Conservation (phyloP, 2,329 filamentous ascomycete genomes). For the Sclerotinia minor region DNA sequence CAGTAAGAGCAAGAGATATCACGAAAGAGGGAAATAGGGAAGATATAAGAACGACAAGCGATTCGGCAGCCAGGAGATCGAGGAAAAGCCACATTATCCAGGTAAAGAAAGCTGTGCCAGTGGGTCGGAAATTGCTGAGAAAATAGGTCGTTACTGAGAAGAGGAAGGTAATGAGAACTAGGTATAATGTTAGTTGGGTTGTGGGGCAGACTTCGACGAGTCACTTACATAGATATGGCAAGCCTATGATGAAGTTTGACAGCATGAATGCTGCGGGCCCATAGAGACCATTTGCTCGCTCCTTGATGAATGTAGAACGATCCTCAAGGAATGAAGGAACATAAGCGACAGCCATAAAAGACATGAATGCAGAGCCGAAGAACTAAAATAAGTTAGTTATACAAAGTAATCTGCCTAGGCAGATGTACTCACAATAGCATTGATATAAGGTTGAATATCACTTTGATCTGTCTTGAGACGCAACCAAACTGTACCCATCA, state of each 20-base stretch:
- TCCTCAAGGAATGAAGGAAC: conserved; percentile 84
- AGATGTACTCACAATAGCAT: conserved; percentile 61
- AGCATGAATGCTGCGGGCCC: conserved; percentile 70
- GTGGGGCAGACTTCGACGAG: neutral
- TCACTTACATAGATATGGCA: conserved; percentile 69
- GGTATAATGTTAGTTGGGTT: conserved; percentile 25
- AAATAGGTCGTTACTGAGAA: conserved; percentile 79
- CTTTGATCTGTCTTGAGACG: conserved; percentile 66
- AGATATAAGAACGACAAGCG: conserved; percentile 74
- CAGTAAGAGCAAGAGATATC: conserved; percentile 73
- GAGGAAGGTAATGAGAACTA: conserved; percentile 69
- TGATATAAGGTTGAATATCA: conserved; percentile 79
- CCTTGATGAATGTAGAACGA: conserved; percentile 69
- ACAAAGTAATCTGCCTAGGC: neutral
- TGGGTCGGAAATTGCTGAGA: conserved; percentile 73
- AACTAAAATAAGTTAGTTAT: conserved; percentile 45
- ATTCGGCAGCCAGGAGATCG: conserved; percentile 78
- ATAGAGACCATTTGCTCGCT: conserved; percentile 79
- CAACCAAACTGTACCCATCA: conserved; percentile 89
- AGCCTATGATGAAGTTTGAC: conserved; percentile 78
- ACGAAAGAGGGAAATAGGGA: conserved; percentile 78
- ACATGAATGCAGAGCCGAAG: conserved; percentile 74
- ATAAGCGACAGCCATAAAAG: conserved; percentile 82
- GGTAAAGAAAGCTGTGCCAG: conserved; percentile 66
- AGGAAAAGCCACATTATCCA: conserved; percentile 86